Base-by-base conservation (phyloP, 495 filamentous ascomycete genomes). In the Hyaloscypha variabilis region DNA sequence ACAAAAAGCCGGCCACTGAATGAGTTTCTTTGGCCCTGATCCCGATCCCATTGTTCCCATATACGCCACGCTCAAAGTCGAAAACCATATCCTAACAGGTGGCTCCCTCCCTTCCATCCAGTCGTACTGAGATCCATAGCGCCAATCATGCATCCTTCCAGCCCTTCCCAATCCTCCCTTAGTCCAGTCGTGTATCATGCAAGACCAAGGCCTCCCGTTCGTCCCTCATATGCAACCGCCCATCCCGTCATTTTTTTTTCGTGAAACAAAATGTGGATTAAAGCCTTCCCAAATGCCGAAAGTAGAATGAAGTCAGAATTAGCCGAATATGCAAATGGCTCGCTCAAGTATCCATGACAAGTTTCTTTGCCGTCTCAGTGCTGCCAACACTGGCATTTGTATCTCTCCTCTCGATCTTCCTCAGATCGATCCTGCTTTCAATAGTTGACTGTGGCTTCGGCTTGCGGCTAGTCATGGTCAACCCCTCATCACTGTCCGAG, bases 351-450 rank as follows among this genome's bases (percentile, higher is more conserved):
- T 72, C 70, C 60, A 72, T 70, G 10, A 64, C 54, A 26, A 86
- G 58, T 72, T 84, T 85, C 74, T 84, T 85, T 42, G 83, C 83
- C 52, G 83, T 86, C 42, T 84, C 83, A 4, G 81, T 83, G 66
- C 82, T 85, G 52, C 78, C 77, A 19, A 82, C 78, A 51, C 80
- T 83, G 2, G 78, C 79, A 64, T 83, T 82, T 0, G 83, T 85
- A 64, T 81, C 78, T 34, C 83, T 76, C 34, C 83, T 72, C 63
- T 71, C 60, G 52, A 57, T 52, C 54, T 75, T 29, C 72, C 51
- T 29, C 31, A 51, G n/a, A 30, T 30, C 11, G 11, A 26, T 26
- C 24, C 52, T 8, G 42, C 46, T 21, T 10, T 29, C 19, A 17
- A 25, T n/a, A 34, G 23, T 64, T 60, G 29, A 55, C 58, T 39